phyloP scores from a whole-genome alignment of 148 eudicot species.

The Vaccinium vitisidaea region DNA sequence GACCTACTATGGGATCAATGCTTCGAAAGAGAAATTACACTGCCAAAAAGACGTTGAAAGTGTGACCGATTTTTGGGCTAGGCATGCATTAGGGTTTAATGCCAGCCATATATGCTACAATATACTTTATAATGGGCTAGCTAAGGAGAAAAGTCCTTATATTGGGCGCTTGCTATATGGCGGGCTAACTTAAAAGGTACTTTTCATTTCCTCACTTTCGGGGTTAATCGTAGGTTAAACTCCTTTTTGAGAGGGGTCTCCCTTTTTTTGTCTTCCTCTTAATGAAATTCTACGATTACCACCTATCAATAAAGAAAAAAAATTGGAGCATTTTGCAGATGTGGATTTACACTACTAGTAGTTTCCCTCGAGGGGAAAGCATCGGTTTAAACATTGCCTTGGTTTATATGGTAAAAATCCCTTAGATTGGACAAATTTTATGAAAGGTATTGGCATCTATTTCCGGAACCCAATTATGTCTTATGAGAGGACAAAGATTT shows the following conservation, averaged over 20 bases:
- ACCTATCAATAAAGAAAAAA: too few relatives aligned
- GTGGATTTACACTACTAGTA: not conserved
- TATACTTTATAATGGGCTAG: not conserved
- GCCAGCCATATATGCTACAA: not conserved
- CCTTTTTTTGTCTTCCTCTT: too few relatives aligned
- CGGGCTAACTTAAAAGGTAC: not conserved
- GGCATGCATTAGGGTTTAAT: not conserved
- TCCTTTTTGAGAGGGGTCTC: too few relatives aligned
- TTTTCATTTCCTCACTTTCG: not conserved
- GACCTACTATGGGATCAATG: not conserved
- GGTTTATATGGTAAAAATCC: not conserved
- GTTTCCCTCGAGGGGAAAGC: not conserved
- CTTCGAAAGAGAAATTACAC: not conserved
- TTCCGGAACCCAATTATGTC: not conserved
- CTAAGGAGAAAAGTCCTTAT: not conserved
- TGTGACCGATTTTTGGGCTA: not conserved
- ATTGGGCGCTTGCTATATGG: not conserved
- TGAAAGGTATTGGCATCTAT: not conserved
- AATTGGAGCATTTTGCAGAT: not conserved
- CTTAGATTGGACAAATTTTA: not conserved
- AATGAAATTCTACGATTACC: too few relatives aligned
- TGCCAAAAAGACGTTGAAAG: not conserved
- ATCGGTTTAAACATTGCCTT: not conserved
- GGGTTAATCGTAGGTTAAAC: too few relatives aligned
- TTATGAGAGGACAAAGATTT: not conserved